Conservation (phyloP, 106 monocot species). For the Dendrobium catenatum region DNA sequence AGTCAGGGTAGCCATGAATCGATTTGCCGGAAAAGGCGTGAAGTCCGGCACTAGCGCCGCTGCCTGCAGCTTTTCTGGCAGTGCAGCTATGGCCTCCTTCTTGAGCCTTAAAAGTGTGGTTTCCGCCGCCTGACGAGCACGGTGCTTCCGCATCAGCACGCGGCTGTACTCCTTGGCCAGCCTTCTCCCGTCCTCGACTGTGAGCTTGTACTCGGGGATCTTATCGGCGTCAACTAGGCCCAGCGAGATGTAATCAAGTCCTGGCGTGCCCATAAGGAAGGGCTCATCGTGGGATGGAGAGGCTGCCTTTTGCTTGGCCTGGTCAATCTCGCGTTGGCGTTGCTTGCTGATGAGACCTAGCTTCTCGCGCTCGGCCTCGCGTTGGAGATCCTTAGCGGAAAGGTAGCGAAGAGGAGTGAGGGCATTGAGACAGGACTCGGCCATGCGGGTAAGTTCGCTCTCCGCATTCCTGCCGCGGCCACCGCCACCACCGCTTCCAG, state of each 20-base stretch:
- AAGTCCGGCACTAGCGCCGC: constrained; percentile 73
- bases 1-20: constrained; percentile 70
- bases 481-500: constrained; percentile 9
- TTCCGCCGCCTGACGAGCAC: constrained; percentile 71
- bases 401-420: constrained; percentile 62
- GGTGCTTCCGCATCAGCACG: constrained; percentile 73
- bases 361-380: constrained; percentile 79
- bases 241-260: constrained; percentile 47
- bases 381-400: constrained; percentile 46
- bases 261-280: constrained; percentile 63
- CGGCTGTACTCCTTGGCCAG: constrained; percentile 89
- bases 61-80: constrained; percentile 66
- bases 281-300: constrained; percentile 10
- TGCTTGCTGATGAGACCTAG: constrained; percentile 81
- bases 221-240: constrained; percentile 71
- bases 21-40: constrained; percentile 55
- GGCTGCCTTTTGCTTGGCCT: constrained; percentile 19
- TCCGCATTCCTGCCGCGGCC: constrained; percentile 22
- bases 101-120: constrained; percentile 51
- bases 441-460: constrained; percentile 35
- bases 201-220: constrained; percentile 68
- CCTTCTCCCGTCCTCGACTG: constrained; percentile 78
- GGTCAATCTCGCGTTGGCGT: constrained; percentile 60
- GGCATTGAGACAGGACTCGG: constrained; percentile 61
- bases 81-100: constrained; percentile 82